These are phyloP conservation scores for Globisporangium canariense DNA, from an alignment of 352 stramenopile genomes.

Conservation along the genomic window DNA sequence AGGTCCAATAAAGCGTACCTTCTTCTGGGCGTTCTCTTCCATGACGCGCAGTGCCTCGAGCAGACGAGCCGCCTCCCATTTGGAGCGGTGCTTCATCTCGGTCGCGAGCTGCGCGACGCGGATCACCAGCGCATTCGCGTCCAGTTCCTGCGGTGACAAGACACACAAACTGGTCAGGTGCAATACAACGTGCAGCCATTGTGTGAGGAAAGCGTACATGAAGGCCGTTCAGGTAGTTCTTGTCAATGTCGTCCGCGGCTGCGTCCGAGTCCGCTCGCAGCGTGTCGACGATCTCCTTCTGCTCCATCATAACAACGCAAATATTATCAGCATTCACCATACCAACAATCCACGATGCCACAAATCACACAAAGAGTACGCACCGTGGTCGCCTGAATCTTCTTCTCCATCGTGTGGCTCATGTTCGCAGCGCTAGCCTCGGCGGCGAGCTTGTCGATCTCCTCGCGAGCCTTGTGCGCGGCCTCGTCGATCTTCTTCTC, in stretches of 20 bases:
- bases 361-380: background rate
- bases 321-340: background rate
- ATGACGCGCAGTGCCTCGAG: slow-evolving; percentile 72
- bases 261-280: slow-evolving; percentile 60
- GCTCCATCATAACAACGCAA: slow-evolving; percentile 2
- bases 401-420: slow-evolving; percentile 45
- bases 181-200: background rate
- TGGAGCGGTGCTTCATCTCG: slow-evolving; percentile 86
- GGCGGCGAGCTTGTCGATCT: slow-evolving; percentile 52
- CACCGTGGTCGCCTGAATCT: slow-evolving; percentile 69
- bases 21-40: slow-evolving; percentile 75
- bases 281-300: slow-evolving; percentile 64
- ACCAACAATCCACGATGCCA: background rate
- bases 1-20: slow-evolving; percentile 20
- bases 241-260: slow-evolving; percentile 57
- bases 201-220: slow-evolving; percentile 32
- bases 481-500: slow-evolving; percentile 66
- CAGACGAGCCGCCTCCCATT: slow-evolving; percentile 78
- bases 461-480: slow-evolving; percentile 51
- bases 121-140: slow-evolving; percentile 65
- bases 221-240: slow-evolving; percentile 70
- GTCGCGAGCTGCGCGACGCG: slow-evolving; percentile 75
- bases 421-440: slow-evolving; percentile 49
- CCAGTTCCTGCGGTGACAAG: slow-evolving; percentile 42
- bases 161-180: slow-evolving; percentile 1